Evolutionary conservation across 441 rosid species (phyloP).

Genomic region (Metrosideros polymorpha): DNA sequence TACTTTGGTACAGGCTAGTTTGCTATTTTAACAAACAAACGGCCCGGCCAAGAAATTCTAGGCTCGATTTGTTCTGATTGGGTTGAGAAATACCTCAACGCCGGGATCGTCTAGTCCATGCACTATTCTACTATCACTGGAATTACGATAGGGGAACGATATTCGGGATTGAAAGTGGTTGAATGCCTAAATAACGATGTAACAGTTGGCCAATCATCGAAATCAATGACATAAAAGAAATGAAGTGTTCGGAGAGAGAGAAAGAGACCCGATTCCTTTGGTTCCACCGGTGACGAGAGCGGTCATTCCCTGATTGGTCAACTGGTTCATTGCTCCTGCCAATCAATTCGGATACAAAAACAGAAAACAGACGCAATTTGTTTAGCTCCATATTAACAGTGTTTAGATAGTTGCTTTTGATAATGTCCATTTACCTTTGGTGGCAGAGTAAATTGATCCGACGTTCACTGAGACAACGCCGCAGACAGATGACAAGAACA

Average conservation of each 20-base stretch:
- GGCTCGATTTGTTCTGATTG: neutral
- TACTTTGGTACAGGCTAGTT: too few species aligned
- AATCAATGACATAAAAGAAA: too few species aligned
- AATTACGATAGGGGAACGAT: neutral
- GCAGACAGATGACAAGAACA: conserved; percentile 2
- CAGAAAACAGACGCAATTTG: neutral
- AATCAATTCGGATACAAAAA: neutral
- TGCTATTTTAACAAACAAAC: too few species aligned
- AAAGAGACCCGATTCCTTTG: conserved; percentile 32
- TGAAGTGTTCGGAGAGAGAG: too few species aligned
- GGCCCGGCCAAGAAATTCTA: too few species aligned
- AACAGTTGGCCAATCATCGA: too few species aligned
- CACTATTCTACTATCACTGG: neutral
- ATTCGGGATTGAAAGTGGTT: neutral
- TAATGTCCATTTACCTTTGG: neutral
- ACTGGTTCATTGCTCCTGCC: neutral
- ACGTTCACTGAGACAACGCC: neutral
- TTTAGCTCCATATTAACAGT: neutral
- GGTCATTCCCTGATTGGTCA: conserved; percentile 8
- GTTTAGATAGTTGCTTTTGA: neutral
- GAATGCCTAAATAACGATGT: neutral
- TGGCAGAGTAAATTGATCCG: neutral
- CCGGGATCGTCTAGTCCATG: too few species aligned
- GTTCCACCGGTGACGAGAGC: conserved; percentile 35
- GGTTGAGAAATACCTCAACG: neutral